These are phyloP conservation scores for Lathyrus aphaca DNA, from an alignment of 306 rosid species.

Conservation along the genomic window DNA sequence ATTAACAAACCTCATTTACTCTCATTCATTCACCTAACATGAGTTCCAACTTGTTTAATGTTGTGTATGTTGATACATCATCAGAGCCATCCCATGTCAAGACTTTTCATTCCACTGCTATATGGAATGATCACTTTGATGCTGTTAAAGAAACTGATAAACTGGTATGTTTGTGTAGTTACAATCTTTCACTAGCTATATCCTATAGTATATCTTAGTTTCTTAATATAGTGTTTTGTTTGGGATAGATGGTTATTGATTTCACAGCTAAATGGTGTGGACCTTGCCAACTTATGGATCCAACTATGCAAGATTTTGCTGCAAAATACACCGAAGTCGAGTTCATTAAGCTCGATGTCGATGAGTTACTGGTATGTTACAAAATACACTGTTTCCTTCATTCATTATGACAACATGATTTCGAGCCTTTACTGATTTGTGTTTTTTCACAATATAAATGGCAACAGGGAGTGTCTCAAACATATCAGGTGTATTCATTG, in stretches of 20 bases:
- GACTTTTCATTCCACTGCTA: slow-evolving; percentile 41
- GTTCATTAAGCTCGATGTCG: slow-evolving; percentile 75
- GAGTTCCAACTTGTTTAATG: slow-evolving; percentile 19
- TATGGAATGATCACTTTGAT: slow-evolving; percentile 47
- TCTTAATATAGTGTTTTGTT: background rate
- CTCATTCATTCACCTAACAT: slow-evolving; percentile 28
- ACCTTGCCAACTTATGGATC: slow-evolving; percentile 77
- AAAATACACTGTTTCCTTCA: background rate
- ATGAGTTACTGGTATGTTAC: slow-evolving; percentile 61
- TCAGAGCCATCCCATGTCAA: slow-evolving; percentile 31
- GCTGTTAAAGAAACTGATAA: slow-evolving; percentile 53
- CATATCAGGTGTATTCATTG: slow-evolving; percentile 62
- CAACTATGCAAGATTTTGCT: slow-evolving; percentile 56
- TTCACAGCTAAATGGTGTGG: slow-evolving; percentile 87
- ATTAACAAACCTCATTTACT: background rate
- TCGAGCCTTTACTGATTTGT: background rate
- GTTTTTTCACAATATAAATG: background rate
- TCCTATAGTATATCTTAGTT: background rate
- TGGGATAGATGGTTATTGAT: slow-evolving; percentile 71
- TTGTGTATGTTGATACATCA: slow-evolving; percentile 31
- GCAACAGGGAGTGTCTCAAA: slow-evolving; percentile 68
- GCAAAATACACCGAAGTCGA: slow-evolving; percentile 63
- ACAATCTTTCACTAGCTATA: background rate
- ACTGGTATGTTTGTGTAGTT: slow-evolving; percentile 55
- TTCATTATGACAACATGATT: background rate